Base-by-base conservation (phyloP, 345 rosid genomes). In the Hibiscus mutabilis region DNA sequence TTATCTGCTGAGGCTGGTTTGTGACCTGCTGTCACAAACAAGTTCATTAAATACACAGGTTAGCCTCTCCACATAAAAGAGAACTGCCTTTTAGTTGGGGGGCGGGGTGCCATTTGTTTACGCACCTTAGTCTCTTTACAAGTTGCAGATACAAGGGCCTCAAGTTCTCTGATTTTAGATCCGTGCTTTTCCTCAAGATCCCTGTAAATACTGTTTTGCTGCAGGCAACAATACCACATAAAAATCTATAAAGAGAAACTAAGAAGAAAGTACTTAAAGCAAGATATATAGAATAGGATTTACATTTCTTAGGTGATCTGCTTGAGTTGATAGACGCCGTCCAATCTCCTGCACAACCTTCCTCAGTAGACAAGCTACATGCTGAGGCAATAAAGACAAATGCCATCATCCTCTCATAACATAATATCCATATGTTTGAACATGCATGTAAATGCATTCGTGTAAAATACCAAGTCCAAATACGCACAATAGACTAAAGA, bases 271-370 rank as follows among this genome's bases (percentile, higher is more conserved):
- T 13, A 60, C 46, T 47, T 2, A 61, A 59, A 55, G 13, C 24
- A 24, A 16, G 27, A 58, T 18, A 27, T 44, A 44, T 61, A 72
- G 51, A 51, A 65, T 49, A 56, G 13, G 60, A 40, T 58, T 80
- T 83, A 95, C 99, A 35, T 92, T 95, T 90, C 92, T 82, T 71
- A 95, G 76, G 75, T 90, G 98, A 31, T 92, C 98, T 51, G 98
- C 92, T 83, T 95, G 99, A 73, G 99, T 95, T 72, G 99, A 89
- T 82, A 95, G 88, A 2, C 99, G 94, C 19, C 97, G 82, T 80
- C 89, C 99, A 66, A 95, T 92, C 89, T 95, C 98, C 79, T 85
- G 99, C 73, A 89, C 96, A 4, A 90, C 96, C 82, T 89, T 92
- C 72, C 97, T 87, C 68, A 95, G 59, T 0, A 95, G 85, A 75